Percentiles rank a stretch among this genome's conserved stretches.
Evolutionary conservation across 192 early-diverging fungal genomes (phyloP).

Genomic region (Chytriomyces sp.): DNA sequence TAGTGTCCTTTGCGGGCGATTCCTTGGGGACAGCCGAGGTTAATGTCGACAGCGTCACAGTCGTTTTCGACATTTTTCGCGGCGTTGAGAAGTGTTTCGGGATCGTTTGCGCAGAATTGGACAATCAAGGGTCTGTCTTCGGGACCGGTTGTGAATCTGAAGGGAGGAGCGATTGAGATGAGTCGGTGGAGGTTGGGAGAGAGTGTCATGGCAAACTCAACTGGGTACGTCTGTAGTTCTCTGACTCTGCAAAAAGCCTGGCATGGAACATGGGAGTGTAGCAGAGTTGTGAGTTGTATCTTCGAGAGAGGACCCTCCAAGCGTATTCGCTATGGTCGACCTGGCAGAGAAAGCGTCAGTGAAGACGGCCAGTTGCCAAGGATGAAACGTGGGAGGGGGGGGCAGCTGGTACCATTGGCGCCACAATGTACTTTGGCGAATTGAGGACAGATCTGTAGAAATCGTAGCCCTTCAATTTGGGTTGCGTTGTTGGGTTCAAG

Average conservation of each 20-base stretch:
- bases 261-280: constrained; percentile 99
- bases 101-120: constrained; percentile 98
- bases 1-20: constrained; percentile 92
- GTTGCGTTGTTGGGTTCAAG: not conserved
- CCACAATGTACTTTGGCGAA: constrained; percentile 80
- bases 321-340: constrained; percentile 90
- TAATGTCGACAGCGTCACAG: constrained; percentile 94
- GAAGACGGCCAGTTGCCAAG: no score
- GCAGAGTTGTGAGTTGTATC: constrained; percentile 85
- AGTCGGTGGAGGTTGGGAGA: constrained; percentile 37
- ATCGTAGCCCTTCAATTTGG: constrained; percentile 77
- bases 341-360: not conserved
- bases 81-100: constrained; percentile 78
- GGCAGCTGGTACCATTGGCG: constrained; percentile 80
- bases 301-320: constrained; percentile 89
- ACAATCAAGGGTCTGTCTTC: constrained; percentile 86
- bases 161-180: not conserved
- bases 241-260: constrained; percentile 74
- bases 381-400: no score
- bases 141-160: constrained; percentile 47
- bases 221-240: constrained; percentile 53
- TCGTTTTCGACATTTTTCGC: constrained; percentile 79
- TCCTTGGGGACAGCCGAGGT: constrained; percentile 95
- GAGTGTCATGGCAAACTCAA: constrained; percentile 80
- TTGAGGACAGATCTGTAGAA: constrained; percentile 76